These are phyloP conservation scores for Phytophthora sojae DNA, from an alignment of 352 stramenopile species.

Conservation along the genomic window DNA sequence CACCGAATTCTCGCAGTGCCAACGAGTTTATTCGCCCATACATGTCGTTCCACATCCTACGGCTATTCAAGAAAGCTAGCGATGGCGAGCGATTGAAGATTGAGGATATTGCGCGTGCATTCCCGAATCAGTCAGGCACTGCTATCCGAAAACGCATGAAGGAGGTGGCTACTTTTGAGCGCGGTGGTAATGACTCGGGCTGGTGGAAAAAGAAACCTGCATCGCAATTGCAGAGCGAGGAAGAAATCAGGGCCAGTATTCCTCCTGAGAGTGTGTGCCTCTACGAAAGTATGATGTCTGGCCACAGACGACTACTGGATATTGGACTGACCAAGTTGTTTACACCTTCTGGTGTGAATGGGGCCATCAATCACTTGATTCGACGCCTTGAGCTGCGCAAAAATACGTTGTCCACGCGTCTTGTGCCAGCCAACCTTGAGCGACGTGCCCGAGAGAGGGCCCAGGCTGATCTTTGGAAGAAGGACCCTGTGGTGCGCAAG, in stretches of 20 bases:
- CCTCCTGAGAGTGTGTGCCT: conserved; percentile 83
- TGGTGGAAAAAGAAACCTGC: conserved; percentile 87
- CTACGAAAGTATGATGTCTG: conserved; percentile 90
- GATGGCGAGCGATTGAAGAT: conserved; percentile 86
- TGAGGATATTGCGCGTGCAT: conserved; percentile 82
- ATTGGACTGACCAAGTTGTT: conserved; percentile 85
- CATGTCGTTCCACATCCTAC: conserved; percentile 89
- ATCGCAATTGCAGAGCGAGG: conserved; percentile 71
- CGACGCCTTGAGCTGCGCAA: conserved; percentile 80
- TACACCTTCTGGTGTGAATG: conserved; percentile 75
- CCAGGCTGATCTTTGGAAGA: conserved; percentile 77
- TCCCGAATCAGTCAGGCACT: conserved; percentile 83
- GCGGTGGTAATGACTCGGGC: conserved; percentile 80
- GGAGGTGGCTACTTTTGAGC: conserved; percentile 86
- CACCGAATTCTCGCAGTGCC: conserved; percentile 78
- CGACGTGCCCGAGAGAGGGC: conserved; percentile 64
- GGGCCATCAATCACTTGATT: conserved; percentile 75
- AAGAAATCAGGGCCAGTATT: conserved; percentile 80
- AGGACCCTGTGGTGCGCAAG: conserved; percentile 70
- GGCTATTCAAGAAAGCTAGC: conserved; percentile 85
- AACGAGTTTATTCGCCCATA: conserved; percentile 90
- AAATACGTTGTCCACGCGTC: conserved; percentile 50
- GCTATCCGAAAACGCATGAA: conserved; percentile 90
- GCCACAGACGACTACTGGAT: conserved; percentile 79
- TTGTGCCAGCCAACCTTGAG: conserved; percentile 66